A percentile compares a stretch with the other conserved stretches of the same genome.
Evolutionary conservation across 768 basidiomycete genomes (phyloP).

Genomic region (Lentinula aciculospora): DNA sequence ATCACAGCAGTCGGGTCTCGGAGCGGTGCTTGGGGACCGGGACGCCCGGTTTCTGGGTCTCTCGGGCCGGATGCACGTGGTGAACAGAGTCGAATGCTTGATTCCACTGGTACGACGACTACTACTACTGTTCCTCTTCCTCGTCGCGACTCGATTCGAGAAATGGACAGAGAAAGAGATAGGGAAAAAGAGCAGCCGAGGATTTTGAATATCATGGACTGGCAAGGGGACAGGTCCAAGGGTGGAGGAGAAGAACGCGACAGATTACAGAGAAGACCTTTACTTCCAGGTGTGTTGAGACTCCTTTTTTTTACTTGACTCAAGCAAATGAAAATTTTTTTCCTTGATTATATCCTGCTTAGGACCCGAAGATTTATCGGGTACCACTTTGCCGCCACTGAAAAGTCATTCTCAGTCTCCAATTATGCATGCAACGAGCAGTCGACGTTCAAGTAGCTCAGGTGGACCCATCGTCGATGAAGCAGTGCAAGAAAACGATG

Average conservation of each 20-base stretch:
- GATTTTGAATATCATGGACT: slow-evolving; percentile 7
- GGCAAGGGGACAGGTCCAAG: slow-evolving; percentile 1
- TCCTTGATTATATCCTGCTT: background rate
- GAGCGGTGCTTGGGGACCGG: slow-evolving; percentile 1
- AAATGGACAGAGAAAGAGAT: slow-evolving; percentile 3
- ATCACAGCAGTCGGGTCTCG: background rate
- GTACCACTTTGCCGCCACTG: background rate
- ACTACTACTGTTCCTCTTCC: background rate
- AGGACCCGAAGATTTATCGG: background rate
- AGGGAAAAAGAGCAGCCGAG: background rate
- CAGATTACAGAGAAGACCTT: background rate
- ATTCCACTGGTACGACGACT: too few relatives aligned
- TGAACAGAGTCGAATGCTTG: background rate
- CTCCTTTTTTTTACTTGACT: background rate
- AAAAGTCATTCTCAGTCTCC: slow-evolving; percentile 1
- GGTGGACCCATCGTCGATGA: background rate
- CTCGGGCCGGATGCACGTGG: slow-evolving; percentile 2
- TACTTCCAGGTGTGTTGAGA: background rate
- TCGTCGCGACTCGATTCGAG: background rate
- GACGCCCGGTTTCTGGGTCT: background rate
- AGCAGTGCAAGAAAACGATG: background rate
- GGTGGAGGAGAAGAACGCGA: background rate
- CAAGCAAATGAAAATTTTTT: background rate
- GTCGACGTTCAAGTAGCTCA: background rate
- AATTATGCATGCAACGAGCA: background rate